Conservation (phyloP, 2,329 filamentous ascomycete genomes). For the Lecanicillium sp. region DNA sequence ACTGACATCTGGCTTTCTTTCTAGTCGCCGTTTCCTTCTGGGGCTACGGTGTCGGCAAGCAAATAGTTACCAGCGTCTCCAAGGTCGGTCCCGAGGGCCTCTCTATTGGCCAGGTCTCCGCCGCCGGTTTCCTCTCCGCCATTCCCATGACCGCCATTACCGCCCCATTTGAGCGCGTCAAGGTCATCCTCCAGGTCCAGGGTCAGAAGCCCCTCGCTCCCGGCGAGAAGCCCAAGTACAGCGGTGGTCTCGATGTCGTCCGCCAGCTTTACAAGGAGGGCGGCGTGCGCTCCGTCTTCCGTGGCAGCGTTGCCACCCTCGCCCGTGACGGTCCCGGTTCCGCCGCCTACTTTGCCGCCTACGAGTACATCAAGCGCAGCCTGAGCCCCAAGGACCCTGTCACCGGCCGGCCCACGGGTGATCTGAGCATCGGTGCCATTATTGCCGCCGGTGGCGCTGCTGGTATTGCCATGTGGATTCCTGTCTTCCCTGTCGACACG, state of each 20-base stretch:
- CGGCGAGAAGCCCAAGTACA: conserved; percentile 89
- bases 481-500: conserved; percentile 95
- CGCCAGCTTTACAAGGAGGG: conserved; percentile 89
- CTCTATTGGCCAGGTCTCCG: conserved; percentile 79
- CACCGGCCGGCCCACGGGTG: conserved; percentile 64
- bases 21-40: conserved; percentile 65
- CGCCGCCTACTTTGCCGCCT: conserved; percentile 94
- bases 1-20: background rate
- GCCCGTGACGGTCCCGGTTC: conserved; percentile 89
- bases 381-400: conserved; percentile 76
- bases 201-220: conserved; percentile 83
- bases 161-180: conserved; percentile 98
- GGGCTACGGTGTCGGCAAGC: conserved; percentile 95
- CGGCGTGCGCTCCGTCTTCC: conserved; percentile 85
- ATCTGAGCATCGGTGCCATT: conserved; percentile 76
- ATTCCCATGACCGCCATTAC: conserved; percentile 97
- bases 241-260: conserved; percentile 82
- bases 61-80: conserved; percentile 66
- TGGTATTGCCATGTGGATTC: conserved; percentile 98
- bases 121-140: conserved; percentile 94
- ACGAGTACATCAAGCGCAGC: conserved; percentile 87
- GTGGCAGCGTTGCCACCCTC: conserved; percentile 82
- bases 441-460: conserved; percentile 83
- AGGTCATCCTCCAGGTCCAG: conserved; percentile 96
- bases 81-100: conserved; percentile 63